Percentiles rank a stretch among this genome's conserved stretches.
These are phyloP conservation scores for Lipomyces yarrowii DNA, from an alignment of 1,139 yeast species.

Conservation along the genomic window DNA sequence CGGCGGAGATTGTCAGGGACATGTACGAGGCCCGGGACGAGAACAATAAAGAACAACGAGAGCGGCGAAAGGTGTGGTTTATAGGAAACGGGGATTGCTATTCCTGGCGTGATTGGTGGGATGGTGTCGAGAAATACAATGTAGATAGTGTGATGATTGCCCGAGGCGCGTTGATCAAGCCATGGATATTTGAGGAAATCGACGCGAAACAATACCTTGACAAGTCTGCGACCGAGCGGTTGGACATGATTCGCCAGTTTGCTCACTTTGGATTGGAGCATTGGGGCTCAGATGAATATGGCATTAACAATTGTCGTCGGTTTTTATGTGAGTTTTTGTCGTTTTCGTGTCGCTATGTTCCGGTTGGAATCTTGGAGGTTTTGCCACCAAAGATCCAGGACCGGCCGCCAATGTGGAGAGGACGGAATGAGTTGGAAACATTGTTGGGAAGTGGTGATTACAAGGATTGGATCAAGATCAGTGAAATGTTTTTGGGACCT, in stretches of 20 bases:
- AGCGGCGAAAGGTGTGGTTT: conserved; percentile 41
- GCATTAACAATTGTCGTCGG: conserved; percentile 83
- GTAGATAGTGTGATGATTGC: conserved; percentile 97
- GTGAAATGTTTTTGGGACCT: conserved; percentile 95
- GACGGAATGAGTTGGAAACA: conserved; percentile 93
- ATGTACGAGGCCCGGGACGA: conserved; percentile 48
- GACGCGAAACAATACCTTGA: conserved; percentile 87
- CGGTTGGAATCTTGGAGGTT: conserved; percentile 87
- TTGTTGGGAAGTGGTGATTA: conserved; percentile 82
- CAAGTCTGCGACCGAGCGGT: conserved; percentile 85
- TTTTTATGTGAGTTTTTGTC: conserved; percentile 93
- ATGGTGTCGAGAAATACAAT: conserved; percentile 66
- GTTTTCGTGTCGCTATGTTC: conserved; percentile 91
- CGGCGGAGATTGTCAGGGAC: conserved; percentile 67
- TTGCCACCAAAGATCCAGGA: conserved; percentile 88
- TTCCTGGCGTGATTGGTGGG: conserved; percentile 86
- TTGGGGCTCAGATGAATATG: conserved; percentile 98
- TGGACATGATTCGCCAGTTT: conserved; percentile 69
- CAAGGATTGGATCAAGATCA: conserved; percentile 92
- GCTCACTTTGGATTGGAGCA: conserved; percentile 86
- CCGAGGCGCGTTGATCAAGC: conserved; percentile 95
- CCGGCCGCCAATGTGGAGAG: conserved; percentile 91
- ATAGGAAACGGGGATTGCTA: conserved; percentile 94
- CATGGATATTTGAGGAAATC: conserved; percentile 98
- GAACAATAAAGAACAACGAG: conserved; percentile 43